Evolutionary conservation across 2,329 filamentous ascomycete species (phyloP).

Genomic region (Aspergillus novoparasiticus): DNA sequence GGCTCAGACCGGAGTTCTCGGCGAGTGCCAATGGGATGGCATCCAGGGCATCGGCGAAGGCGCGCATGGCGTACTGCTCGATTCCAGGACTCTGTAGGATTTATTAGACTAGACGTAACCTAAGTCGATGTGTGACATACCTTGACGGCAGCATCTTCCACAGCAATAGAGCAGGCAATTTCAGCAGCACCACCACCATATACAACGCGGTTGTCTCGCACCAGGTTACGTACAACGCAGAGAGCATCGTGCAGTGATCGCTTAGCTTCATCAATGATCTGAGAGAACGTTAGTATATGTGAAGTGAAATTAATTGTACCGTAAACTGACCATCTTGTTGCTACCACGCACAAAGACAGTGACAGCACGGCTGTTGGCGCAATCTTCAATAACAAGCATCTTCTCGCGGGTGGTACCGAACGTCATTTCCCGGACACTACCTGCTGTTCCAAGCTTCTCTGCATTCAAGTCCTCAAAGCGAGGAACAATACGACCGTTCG

Average conservation of each 20-base stretch:
- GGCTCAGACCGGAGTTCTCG: conserved; percentile 94
- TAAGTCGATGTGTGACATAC: conserved; percentile 35
- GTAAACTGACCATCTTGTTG: conserved; percentile 90
- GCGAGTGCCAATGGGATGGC: conserved; percentile 92
- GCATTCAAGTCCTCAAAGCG: conserved; percentile 91
- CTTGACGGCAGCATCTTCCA: conserved; percentile 91
- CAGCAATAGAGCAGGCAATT: conserved; percentile 93
- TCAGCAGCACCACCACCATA: conserved; percentile 97
- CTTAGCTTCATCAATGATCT: conserved; percentile 99
- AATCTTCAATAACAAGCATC: conserved; percentile 99
- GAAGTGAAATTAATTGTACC: not conserved
- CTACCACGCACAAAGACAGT: conserved; percentile 95
- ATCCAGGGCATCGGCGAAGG: conserved; percentile 93
- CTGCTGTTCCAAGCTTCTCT: conserved; percentile 88
- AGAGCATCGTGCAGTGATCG: conserved; percentile 95
- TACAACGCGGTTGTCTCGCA: conserved; percentile 93
- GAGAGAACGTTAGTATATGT: conserved; percentile 14
- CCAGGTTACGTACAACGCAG: conserved; percentile 95
- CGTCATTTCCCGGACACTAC: conserved; percentile 88
- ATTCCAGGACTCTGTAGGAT: conserved; percentile 75
- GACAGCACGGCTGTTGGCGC: conserved; percentile 94
- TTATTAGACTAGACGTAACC: conserved; percentile 1
- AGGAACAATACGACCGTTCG: conserved; percentile 95
- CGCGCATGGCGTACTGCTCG: conserved; percentile 98
- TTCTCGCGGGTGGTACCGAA: conserved; percentile 98